Evolutionary conservation across 768 basidiomycete genomes (phyloP), one percentile per base, ranked within the genome.

Genomic region (Fomitopsis serialis): DNA sequence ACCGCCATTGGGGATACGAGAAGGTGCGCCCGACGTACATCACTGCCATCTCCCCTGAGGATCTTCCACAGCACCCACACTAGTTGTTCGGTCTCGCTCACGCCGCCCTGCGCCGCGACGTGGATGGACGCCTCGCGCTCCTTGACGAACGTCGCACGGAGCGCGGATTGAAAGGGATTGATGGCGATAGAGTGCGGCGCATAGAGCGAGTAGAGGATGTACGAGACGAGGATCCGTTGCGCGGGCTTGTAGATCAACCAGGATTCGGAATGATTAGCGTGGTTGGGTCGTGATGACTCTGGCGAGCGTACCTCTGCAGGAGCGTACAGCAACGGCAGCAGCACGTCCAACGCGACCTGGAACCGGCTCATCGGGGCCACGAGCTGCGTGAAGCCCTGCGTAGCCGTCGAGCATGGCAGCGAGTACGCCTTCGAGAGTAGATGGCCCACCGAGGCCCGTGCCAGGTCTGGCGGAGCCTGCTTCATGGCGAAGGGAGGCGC

Each of bases 41-140:
- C 88, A 55, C 81, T 83, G 19, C 89, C 89, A 64, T 90, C 87
- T 49, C 89, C 89, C 66, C 82, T 87, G 51, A 91, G 71, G 53
- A 91, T 87, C 70, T 91, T 91, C 88, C 88, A 91, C 55, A 91
- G 73, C 42, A 91, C 89, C 87, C 89, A 91, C 36, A 90, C 85
- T 46, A 91, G 72, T 61, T 89, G 89, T 63, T 90, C 88, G 65
- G 82, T 88, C 48, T 76, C 74, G 52, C 80, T 75, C 54, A 75
- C 74, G 24, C 78, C 75, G 50, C 72, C 73, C 32, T 73, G 65
- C 9, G 61, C 72, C n/a, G 83, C 72, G 48, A 80, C 65, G 47
- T 63, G 70, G 46, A 78, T 70, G 21, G 88, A 86, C 61, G 74
- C 72, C 60, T 82, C 80, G 60, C 85, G 74, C 70, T 91, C 89